Evolutionary conservation across 176 grass and related monocot genomes (phyloP).

Genomic region (Ensete ventricosum): DNA sequence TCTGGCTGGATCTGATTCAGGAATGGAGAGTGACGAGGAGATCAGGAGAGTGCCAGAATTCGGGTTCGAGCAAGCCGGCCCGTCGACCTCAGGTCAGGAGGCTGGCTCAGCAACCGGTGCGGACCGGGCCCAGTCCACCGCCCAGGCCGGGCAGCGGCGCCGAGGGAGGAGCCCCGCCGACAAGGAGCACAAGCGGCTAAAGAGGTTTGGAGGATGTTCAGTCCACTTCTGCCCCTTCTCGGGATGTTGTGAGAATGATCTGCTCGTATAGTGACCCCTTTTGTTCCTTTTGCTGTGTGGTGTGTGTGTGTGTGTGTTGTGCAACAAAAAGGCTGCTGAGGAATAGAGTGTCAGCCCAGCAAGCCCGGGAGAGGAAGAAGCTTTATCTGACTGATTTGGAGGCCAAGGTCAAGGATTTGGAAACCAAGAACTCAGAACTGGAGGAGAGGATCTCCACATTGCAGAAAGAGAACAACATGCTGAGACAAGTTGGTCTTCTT

Average conservation of each 20-base stretch:
- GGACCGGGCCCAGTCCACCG: constrained; percentile 8
- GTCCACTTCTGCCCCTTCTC: too few relatives aligned
- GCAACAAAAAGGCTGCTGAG: constrained; percentile 16
- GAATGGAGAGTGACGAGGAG: constrained; percentile 94
- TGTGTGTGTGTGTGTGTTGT: neutral
- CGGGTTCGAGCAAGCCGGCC: constrained; percentile 31
- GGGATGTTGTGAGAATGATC: neutral
- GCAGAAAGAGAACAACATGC: constrained; percentile 25
- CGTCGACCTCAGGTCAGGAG: constrained; percentile 59
- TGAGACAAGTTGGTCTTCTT: constrained; percentile 6
- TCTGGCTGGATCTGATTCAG: constrained; percentile 21
- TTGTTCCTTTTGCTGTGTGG: neutral
- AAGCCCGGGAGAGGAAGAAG: constrained; percentile 28
- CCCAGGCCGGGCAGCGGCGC: constrained; percentile 41
- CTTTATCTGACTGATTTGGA: constrained; percentile 20
- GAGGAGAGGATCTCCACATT: constrained; percentile 20
- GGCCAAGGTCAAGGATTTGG: constrained; percentile 12
- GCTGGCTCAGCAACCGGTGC: constrained; percentile 24
- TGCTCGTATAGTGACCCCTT: neutral
- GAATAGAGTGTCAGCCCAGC: constrained; percentile 23
- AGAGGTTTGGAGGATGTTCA: constrained; percentile 24
- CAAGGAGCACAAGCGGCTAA: constrained; percentile 98
- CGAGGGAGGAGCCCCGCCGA: constrained; percentile 75
- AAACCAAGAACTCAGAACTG: constrained; percentile 18
- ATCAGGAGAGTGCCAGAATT: constrained; percentile 92